Conservation (phyloP, 108 stramenopile genomes). For the Schizochytrium sp. region DNA sequence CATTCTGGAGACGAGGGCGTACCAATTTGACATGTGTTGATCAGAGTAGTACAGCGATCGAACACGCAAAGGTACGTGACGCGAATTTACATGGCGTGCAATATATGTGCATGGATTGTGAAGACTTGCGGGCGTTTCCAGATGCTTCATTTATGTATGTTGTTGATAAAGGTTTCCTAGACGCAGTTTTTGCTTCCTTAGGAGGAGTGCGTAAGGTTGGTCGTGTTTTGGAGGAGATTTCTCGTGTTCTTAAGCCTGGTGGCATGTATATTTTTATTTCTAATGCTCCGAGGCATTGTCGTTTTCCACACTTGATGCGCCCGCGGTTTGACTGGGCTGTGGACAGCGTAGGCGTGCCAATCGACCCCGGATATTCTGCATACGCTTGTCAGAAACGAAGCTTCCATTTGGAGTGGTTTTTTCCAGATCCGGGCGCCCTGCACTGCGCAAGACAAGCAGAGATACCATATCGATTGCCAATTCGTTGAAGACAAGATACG, state of each 20-base stretch:
- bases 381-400: constrained; percentile 29
- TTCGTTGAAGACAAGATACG: background rate
- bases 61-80: background rate
- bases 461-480: background rate
- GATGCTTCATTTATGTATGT: constrained; percentile 13
- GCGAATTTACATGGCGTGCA: constrained; percentile 1
- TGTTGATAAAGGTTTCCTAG: constrained; percentile 17
- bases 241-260: constrained; percentile 23
- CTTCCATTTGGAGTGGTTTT: constrained; percentile 43
- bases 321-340: constrained; percentile 13
- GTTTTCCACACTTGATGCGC: constrained; percentile 30
- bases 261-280: constrained; percentile 10
- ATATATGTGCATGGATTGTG: background rate
- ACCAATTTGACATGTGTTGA: background rate
- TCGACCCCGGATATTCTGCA: constrained; percentile 37
- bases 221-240: background rate
- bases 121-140: constrained; percentile 1
- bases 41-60: background rate
- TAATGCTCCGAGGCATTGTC: background rate
- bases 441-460: background rate
- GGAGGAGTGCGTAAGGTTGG: constrained; percentile 23
- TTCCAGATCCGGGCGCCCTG: constrained; percentile 16
- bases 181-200: constrained; percentile 41
- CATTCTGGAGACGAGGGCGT: constrained; percentile 2
- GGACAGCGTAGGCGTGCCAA: background rate